phyloP scores from a whole-genome alignment of 1,139 yeast species.

The Suhomyces panamericanus region DNA sequence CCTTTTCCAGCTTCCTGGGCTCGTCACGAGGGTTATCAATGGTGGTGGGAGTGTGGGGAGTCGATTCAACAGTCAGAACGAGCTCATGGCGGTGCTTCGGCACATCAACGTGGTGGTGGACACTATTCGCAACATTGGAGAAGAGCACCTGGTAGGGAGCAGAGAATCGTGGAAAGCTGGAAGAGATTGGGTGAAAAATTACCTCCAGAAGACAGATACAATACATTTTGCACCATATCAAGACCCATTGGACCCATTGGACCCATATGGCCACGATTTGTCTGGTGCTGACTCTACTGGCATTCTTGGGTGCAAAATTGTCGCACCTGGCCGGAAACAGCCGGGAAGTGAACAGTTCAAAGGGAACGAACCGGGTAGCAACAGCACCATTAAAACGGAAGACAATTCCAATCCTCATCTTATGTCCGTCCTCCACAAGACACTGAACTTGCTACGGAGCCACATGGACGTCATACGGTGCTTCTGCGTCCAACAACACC shows the following conservation, averaged over 20 bases:
- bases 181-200: background rate
- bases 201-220: background rate
- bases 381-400: too few species aligned
- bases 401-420: background rate
- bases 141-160: background rate
- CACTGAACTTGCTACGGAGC: background rate
- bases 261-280: background rate
- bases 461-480: background rate
- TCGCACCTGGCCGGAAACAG: too few species aligned
- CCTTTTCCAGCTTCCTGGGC: constrained; percentile 8
- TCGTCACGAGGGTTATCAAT: background rate
- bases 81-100: background rate
- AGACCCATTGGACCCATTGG: background rate
- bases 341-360: too few species aligned
- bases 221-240: too few species aligned
- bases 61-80: background rate
- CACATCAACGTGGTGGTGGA: constrained; percentile 1
- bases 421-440: background rate
- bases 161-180: background rate
- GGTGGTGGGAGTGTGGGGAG: background rate
- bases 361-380: too few species aligned
- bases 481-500: constrained; percentile 18
- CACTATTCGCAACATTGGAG: background rate
- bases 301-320: constrained; percentile 7
- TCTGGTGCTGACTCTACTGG: constrained; percentile 4